Evolutionary conservation across 2,329 filamentous ascomycete species (phyloP).

Genomic region (Hirsutella thompsonii): DNA sequence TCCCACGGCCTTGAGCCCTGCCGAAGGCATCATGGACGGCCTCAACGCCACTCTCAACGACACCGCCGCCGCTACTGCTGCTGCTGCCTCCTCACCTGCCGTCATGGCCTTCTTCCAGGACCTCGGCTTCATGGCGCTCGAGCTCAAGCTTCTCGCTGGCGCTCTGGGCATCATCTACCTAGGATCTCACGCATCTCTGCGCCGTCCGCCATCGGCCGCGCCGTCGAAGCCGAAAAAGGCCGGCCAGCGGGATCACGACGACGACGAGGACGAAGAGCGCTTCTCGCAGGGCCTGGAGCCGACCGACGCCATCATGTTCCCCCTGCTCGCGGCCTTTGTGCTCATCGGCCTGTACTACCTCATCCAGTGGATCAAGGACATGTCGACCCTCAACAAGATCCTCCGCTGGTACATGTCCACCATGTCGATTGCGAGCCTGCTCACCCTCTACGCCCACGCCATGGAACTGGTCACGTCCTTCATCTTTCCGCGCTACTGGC

Average conservation of each 20-base stretch:
- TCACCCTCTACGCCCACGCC: constrained; percentile 59
- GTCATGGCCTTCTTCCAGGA: constrained; percentile 19
- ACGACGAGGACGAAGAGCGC: constrained; percentile 32
- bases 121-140: constrained; percentile 29
- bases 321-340: constrained; percentile 59
- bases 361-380: constrained; percentile 79
- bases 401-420: constrained; percentile 73
- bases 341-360: constrained; percentile 73
- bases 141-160: constrained; percentile 41
- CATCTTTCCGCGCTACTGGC: constrained; percentile 63
- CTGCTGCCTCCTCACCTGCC: constrained; percentile 6
- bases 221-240: constrained; percentile 35
- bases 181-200: constrained; percentile 73
- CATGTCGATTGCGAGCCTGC: constrained; percentile 66
- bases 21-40: constrained; percentile 13
- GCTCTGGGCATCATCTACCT: constrained; percentile 75
- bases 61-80: constrained; percentile 8
- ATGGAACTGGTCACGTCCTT: constrained; percentile 53
- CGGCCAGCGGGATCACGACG: constrained; percentile 28
- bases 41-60: constrained; percentile 16
- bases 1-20: constrained; percentile 5
- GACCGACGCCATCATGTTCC: constrained; percentile 75
- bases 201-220: constrained; percentile 67
- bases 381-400: constrained; percentile 68
- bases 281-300: constrained; percentile 40